A percentile compares a stretch with the other conserved stretches of the same genome.
These are phyloP conservation scores for Priceomyces haplophilus DNA, from an alignment of 805 yeast genomes.

Conservation along the genomic window DNA sequence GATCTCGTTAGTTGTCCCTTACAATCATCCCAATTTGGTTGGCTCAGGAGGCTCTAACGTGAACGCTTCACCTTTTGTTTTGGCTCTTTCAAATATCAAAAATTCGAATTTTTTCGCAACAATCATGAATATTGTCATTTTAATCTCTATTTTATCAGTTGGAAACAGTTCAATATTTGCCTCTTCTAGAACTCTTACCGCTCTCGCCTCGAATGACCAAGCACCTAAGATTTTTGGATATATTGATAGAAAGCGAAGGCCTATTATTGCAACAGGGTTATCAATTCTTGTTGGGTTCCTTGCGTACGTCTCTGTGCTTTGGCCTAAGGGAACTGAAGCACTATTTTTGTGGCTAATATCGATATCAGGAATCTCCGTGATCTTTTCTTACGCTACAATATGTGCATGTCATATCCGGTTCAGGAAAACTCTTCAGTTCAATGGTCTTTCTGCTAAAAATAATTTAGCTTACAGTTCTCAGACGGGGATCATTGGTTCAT, in stretches of 20 bases:
- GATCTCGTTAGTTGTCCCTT: constrained; percentile 12
- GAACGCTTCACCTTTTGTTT: constrained; percentile 25
- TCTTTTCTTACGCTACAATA: constrained; percentile 29
- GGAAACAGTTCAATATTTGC: constrained; percentile 24
- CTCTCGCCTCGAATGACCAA: constrained; percentile 20
- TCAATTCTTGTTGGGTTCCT: constrained; percentile 6
- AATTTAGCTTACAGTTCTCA: constrained; percentile 32
- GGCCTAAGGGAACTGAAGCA: constrained; percentile 10
- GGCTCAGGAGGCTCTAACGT: constrained; percentile 12
- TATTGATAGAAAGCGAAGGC: constrained; percentile 10
- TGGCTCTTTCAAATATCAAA: constrained; percentile 20
- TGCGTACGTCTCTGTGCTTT: constrained; percentile 8
- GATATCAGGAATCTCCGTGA: constrained; percentile 28
- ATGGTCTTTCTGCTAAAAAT: constrained; percentile 23
- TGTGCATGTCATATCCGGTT: constrained; percentile 31
- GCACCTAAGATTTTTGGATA: constrained; percentile 16
- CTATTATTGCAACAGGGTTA: constrained; percentile 8
- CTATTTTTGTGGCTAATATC: constrained; percentile 32
- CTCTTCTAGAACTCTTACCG: constrained; percentile 20
- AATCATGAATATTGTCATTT: constrained; percentile 20
- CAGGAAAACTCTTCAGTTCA: constrained; percentile 20
- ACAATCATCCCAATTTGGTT: constrained; percentile 9
- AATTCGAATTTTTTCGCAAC: constrained; percentile 17
- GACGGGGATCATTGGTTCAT: constrained; percentile 27
- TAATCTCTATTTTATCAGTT: constrained; percentile 22